These are phyloP conservation scores for Pseudogymnoascus sp. DNA, from an alignment of 2,329 filamentous ascomycete genomes.

Conservation along the genomic window DNA sequence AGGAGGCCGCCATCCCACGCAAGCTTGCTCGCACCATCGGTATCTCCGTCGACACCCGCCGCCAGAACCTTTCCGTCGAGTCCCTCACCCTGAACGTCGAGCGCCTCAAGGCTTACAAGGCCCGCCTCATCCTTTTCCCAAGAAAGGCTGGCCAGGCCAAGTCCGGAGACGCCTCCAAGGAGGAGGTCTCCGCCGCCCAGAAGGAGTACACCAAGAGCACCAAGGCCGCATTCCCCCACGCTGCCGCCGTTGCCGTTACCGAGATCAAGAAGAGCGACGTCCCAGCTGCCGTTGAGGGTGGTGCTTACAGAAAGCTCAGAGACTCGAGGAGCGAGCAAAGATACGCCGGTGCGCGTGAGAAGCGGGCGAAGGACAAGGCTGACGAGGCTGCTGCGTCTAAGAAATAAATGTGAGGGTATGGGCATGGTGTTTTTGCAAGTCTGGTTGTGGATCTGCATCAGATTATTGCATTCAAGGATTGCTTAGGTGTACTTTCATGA, in stretches of 20 bases:
- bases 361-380: conserved; percentile 83
- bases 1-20: conserved; percentile 94
- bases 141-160: conserved; percentile 90
- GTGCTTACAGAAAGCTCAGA: conserved; percentile 81
- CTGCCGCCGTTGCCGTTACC: conserved; percentile 55
- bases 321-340: conserved; percentile 76
- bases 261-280: conserved; percentile 79
- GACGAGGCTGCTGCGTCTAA: conserved; percentile 71
- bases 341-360: conserved; percentile 77
- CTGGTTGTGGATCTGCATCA: conserved; percentile 24
- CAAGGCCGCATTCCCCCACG: conserved; percentile 63
- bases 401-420: conserved; percentile 56
- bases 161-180: conserved; percentile 81
- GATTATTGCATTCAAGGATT: conserved; percentile 26
- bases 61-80: conserved; percentile 96
- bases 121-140: conserved; percentile 94
- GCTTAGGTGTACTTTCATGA: conserved; percentile 32
- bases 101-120: conserved; percentile 96
- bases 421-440: conserved; percentile 26
- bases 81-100: conserved; percentile 89
- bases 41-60: conserved; percentile 93
- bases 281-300: conserved; percentile 67
- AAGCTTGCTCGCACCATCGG: conserved; percentile 93
- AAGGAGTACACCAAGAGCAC: conserved; percentile 52
- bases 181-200: conserved; percentile 61